phyloP scores from a whole-genome alignment of 768 basidiomycete genomes.

The Fomitopsis pulvina region DNA sequence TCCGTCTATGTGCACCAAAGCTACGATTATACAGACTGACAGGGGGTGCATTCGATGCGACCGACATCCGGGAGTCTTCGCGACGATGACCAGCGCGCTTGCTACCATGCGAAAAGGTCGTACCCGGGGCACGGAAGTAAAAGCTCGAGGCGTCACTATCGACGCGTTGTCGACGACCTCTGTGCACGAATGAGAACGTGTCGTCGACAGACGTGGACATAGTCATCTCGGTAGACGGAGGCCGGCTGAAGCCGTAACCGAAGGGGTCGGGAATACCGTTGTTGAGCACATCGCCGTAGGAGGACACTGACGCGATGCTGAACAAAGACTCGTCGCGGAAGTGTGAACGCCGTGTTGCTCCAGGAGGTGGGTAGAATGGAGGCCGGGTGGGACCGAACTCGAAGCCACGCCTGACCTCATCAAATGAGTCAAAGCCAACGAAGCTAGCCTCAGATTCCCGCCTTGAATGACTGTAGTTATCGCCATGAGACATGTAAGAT shows the following conservation, averaged over 20 bases:
- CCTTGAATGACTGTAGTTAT: conserved; percentile 27
- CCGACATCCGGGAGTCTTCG: conserved; percentile 47
- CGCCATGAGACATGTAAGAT: conserved; percentile 30
- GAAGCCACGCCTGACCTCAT: conserved; percentile 73
- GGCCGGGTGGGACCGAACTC: conserved; percentile 62
- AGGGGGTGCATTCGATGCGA: conserved; percentile 56
- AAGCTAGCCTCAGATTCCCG: conserved; percentile 55
- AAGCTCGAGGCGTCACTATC: conserved; percentile 77
- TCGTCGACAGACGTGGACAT: conserved; percentile 55
- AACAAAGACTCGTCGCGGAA: conserved; percentile 51
- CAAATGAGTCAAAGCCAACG: conserved; percentile 66
- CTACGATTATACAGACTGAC: conserved; percentile 69
- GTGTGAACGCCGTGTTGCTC: conserved; percentile 33
- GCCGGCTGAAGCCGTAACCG: conserved; percentile 56
- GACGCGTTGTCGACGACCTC: conserved; percentile 41
- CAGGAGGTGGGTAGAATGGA: conserved; percentile 56
- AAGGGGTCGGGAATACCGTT: conserved; percentile 65
- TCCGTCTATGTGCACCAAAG: conserved; percentile 41
- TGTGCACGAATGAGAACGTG: conserved; percentile 58
- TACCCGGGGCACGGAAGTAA: conserved; percentile 49
- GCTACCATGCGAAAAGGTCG: conserved; percentile 22
- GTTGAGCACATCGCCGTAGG: conserved; percentile 64
- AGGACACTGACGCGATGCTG: conserved; percentile 76
- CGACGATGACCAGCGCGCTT: conserved; percentile 47
- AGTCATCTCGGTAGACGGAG: conserved; percentile 53